These are phyloP conservation scores for Cladosporium sp. DNA, from an alignment of 2,329 filamentous ascomycete species.

Conservation along the genomic window DNA sequence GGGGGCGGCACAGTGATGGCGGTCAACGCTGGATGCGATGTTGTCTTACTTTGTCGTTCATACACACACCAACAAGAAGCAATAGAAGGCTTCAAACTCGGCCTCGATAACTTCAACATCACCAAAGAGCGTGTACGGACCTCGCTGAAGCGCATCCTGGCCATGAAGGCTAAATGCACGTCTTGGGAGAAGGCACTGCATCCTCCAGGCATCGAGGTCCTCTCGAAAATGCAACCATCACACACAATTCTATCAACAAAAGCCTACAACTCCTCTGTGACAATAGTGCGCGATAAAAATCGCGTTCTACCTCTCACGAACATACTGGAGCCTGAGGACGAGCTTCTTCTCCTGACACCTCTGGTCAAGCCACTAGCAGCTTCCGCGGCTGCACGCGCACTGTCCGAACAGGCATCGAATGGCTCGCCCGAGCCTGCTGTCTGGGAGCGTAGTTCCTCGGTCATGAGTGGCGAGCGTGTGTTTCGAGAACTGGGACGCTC, in stretches of 20 bases:
- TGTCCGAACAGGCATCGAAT: slow-evolving; percentile 59
- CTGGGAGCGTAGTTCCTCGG: slow-evolving; percentile 55
- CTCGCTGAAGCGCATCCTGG: slow-evolving; percentile 73
- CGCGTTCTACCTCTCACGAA: slow-evolving; percentile 77
- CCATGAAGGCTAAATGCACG: slow-evolving; percentile 79
- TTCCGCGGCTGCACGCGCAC: slow-evolving; percentile 72
- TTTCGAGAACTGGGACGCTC: slow-evolving; percentile 86
- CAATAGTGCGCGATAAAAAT: slow-evolving; percentile 85
- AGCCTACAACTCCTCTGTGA: slow-evolving; percentile 90
- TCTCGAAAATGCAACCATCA: slow-evolving; percentile 76
- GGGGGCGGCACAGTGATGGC: slow-evolving; percentile 97
- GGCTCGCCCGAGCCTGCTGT: slow-evolving; percentile 52
- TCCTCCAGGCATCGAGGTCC: slow-evolving; percentile 70
- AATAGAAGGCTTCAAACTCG: slow-evolving; percentile 82
- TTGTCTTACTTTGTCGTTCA: slow-evolving; percentile 82
- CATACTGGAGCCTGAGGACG: slow-evolving; percentile 77
- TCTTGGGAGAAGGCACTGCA: slow-evolving; percentile 91
- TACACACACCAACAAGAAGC: slow-evolving; percentile 88
- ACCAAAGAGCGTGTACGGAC: slow-evolving; percentile 73
- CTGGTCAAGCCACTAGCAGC: slow-evolving; percentile 89
- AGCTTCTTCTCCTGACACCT: slow-evolving; percentile 83
- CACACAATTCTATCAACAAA: slow-evolving; percentile 77
- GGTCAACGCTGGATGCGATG: slow-evolving; percentile 90
- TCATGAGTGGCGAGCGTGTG: slow-evolving; percentile 90
- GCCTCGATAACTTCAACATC: slow-evolving; percentile 87